These are phyloP conservation scores for Pythium guiyangense DNA, from an alignment of 352 stramenopile species.

Conservation along the genomic window DNA sequence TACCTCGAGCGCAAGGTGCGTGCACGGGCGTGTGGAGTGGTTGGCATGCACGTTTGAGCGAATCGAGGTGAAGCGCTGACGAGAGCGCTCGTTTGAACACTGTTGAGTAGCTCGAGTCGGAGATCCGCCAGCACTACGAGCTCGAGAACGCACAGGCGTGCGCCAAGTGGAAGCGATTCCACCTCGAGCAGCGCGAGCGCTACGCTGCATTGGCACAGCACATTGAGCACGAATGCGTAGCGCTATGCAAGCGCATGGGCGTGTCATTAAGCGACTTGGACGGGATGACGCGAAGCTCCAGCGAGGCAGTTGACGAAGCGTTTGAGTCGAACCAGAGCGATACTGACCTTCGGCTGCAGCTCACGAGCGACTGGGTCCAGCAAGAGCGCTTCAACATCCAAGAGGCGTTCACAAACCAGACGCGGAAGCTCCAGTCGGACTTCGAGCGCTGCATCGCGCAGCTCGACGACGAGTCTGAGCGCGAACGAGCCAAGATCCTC, in stretches of 20 bases:
- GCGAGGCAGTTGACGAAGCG: too few relatives aligned
- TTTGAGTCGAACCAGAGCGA: conserved; percentile 1
- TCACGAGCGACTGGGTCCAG: conserved; percentile 43
- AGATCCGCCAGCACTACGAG: conserved; percentile 57
- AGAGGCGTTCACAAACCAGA: conserved; percentile 62
- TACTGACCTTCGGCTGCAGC: conserved; percentile 18
- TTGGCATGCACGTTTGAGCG: too few relatives aligned
- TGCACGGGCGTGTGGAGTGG: too few relatives aligned
- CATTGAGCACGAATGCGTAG: conserved; percentile 26
- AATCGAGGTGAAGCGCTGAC: too few relatives aligned
- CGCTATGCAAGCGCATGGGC: conserved; percentile 16
- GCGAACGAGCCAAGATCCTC: conserved; percentile 32
- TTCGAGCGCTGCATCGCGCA: conserved; percentile 36
- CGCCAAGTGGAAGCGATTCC: conserved; percentile 45
- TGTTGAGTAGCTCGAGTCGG: conserved; percentile 37
- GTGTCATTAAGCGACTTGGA: neutral
- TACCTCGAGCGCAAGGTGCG: conserved; percentile 52
- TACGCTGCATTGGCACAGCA: conserved; percentile 16
- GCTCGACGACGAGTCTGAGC: conserved; percentile 30
- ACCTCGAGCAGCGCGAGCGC: conserved; percentile 23
- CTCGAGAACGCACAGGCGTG: conserved; percentile 42
- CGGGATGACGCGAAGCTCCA: neutral
- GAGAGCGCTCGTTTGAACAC: too few relatives aligned
- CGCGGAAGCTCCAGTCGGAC: conserved; percentile 44
- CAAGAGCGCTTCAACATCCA: conserved; percentile 72